Evolutionary conservation across 208 protist species (phyloP).

Genomic region (Willaertia magna): DNA sequence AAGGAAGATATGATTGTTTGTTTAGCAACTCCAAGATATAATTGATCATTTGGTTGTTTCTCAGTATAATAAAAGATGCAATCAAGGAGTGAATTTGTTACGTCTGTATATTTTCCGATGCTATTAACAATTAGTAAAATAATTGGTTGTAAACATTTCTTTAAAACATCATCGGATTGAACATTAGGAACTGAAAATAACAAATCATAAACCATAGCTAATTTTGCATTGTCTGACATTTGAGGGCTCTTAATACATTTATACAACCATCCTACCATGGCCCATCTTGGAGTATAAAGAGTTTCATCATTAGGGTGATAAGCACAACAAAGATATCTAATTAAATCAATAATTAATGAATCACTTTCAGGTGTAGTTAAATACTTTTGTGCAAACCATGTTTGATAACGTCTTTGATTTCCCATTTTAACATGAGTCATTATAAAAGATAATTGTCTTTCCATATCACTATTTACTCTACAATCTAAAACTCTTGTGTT

Average conservation of each 20-base stretch:
- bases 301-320: slow-evolving; percentile 40
- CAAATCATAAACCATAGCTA: slow-evolving; percentile 42
- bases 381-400: slow-evolving; percentile 38
- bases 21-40: too few species aligned
- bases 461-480: slow-evolving; percentile 32
- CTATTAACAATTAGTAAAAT: slow-evolving; percentile 37
- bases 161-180: slow-evolving; percentile 9
- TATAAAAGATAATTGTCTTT: slow-evolving; percentile 29
- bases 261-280: slow-evolving; percentile 40
- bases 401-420: slow-evolving; percentile 42
- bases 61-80: slow-evolving; percentile 5
- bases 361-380: slow-evolving; percentile 28
- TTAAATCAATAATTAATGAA: slow-evolving; percentile 31
- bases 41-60: slow-evolving; percentile 5
- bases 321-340: slow-evolving; percentile 43
- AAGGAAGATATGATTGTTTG: neutral
- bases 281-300: slow-evolving; percentile 37
- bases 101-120: slow-evolving; percentile 37
- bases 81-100: slow-evolving; percentile 33
- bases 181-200: slow-evolving; percentile 27
- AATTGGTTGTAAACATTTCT: slow-evolving; percentile 24
- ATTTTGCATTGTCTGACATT: slow-evolving; percentile 19
- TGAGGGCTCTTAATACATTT: slow-evolving; percentile 18
- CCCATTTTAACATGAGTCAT: slow-evolving; percentile 37
- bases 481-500: slow-evolving; percentile 23